Evolutionary conservation across 2,329 filamentous ascomycete species (phyloP).

Genomic region (Colletotrichum echinochloae): DNA sequence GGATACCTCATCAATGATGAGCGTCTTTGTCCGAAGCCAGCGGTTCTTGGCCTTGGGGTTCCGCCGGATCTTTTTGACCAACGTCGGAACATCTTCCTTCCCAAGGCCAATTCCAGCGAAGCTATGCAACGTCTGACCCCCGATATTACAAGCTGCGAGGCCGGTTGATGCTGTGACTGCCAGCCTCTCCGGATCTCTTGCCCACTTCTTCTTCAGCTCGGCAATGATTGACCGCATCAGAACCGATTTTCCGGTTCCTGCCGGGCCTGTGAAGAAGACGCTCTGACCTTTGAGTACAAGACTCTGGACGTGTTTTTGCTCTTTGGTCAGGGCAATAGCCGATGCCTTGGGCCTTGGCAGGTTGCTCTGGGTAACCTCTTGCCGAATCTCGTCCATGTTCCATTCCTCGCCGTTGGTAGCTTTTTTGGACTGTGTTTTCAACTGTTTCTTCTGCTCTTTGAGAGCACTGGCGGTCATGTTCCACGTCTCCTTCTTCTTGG

Average conservation of each 20-base stretch:
- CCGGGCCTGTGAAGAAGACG: constrained; percentile 98
- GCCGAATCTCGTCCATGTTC: constrained; percentile 58
- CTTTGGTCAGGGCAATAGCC: constrained; percentile 80
- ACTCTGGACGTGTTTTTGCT: constrained; percentile 86
- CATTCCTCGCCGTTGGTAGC: constrained; percentile 54
- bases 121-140: constrained; percentile 94
- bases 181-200: constrained; percentile 82
- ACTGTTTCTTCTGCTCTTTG: constrained; percentile 81
- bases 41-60: constrained; percentile 89
- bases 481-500: constrained; percentile 65
- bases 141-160: constrained; percentile 95
- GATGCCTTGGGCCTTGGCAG: constrained; percentile 54
- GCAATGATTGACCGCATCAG: constrained; percentile 92
- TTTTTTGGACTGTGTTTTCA: constrained; percentile 73
- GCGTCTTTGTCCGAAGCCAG: constrained; percentile 88
- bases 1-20: constrained; percentile 95
- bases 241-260: constrained; percentile 96
- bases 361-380: constrained; percentile 55
- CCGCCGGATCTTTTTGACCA: constrained; percentile 90
- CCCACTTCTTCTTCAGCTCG: constrained; percentile 81
- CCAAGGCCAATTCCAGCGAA: constrained; percentile 96
- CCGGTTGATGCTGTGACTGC: constrained; percentile 97
- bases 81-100: constrained; percentile 83
- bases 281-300: constrained; percentile 86
- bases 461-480: constrained; percentile 79